phyloP scores from a whole-genome alignment of 192 early-diverging fungal genomes.

The Neocallimastix lanati region DNA sequence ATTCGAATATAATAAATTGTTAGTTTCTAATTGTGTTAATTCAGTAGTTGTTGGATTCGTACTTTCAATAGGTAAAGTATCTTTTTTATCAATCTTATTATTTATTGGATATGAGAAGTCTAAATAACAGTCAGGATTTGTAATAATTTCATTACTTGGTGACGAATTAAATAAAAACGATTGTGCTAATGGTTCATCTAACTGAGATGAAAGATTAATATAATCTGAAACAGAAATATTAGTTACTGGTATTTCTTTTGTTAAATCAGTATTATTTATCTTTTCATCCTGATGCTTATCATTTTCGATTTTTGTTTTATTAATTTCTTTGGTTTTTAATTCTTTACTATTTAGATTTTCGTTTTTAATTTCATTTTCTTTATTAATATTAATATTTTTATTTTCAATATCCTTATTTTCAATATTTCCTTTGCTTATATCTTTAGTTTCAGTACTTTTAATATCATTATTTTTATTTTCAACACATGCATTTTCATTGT shows the following conservation, averaged over 20 bases:
- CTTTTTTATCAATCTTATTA: not conserved
- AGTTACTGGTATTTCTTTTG: too few relatives aligned
- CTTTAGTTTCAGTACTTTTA: too few relatives aligned
- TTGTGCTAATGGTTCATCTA: not conserved
- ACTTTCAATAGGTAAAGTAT: not conserved
- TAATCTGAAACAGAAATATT: not conserved
- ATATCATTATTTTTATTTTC: too few relatives aligned
- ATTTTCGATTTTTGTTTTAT: too few relatives aligned
- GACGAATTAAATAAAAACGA: not conserved
- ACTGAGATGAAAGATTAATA: not conserved
- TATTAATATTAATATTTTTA: too few relatives aligned
- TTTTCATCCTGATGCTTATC: too few relatives aligned
- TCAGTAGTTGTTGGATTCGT: not conserved
- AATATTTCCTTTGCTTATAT: too few relatives aligned
- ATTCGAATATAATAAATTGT: not conserved
- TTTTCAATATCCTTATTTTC: too few relatives aligned
- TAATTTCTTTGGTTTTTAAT: not conserved
- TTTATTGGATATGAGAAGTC: not conserved
- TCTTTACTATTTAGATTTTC: not conserved
- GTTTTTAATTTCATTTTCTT: too few relatives aligned
- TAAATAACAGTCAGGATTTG: not conserved
- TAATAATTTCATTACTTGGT: not conserved
- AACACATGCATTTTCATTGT: too few relatives aligned
- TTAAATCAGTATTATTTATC: too few relatives aligned
- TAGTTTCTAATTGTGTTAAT: not conserved